phyloP scores from a whole-genome alignment of 768 basidiomycete species.

The Boletus fagicola region DNA sequence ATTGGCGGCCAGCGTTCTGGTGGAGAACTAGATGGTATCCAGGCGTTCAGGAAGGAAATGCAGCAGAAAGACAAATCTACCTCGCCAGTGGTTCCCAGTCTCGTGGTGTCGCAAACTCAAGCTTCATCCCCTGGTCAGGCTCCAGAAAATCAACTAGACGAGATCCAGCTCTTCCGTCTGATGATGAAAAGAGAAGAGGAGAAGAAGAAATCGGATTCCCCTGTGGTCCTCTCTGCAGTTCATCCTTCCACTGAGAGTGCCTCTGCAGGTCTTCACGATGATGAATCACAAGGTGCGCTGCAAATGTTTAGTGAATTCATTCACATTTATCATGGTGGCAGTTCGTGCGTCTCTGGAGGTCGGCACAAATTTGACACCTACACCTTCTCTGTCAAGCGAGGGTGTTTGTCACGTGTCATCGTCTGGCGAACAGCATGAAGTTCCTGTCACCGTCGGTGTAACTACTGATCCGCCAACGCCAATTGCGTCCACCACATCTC shows the following conservation, averaged over 20 bases:
- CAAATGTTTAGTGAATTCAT: neutral
- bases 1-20: constrained; percentile 57
- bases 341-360: constrained; percentile 9
- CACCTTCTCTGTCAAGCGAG: constrained; percentile 8
- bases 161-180: constrained; percentile 80
- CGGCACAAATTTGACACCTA: constrained; percentile 2
- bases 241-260: constrained; percentile 12
- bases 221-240: neutral
- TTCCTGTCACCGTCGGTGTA: neutral
- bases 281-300: constrained; percentile 22
- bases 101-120: constrained; percentile 20
- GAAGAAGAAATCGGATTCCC: constrained; percentile 38
- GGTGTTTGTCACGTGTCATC: constrained; percentile 17
- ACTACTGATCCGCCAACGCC: constrained; percentile 3
- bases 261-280: constrained; percentile 9
- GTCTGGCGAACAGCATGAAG: constrained; percentile 14
- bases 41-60: constrained; percentile 84
- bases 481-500: constrained; percentile 15
- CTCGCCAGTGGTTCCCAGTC: constrained; percentile 14
- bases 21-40: constrained; percentile 79
- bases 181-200: constrained; percentile 79
- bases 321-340: constrained; percentile 15
- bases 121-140: constrained; percentile 17
- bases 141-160: constrained; percentile 55
- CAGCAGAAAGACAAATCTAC: constrained; percentile 68